These are phyloP conservation scores for Lagerstroemia speciosa DNA, from an alignment of 345 rosid species.

Conservation along the genomic window DNA sequence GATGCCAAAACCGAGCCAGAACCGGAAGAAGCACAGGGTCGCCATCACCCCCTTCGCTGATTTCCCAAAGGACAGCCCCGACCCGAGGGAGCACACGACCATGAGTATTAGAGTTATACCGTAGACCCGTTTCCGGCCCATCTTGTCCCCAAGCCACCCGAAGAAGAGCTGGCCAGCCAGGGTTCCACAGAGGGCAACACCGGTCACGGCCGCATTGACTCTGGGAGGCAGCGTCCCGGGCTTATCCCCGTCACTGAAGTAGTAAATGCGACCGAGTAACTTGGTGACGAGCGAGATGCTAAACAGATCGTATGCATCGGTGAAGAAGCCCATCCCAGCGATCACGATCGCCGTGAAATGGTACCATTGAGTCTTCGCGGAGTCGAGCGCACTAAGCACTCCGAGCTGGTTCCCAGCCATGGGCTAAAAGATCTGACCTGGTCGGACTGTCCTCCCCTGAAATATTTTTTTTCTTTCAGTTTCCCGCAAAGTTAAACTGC, in stretches of 20 bases:
- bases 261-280: constrained; percentile 68
- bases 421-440: background rate
- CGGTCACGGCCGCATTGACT: constrained; percentile 53
- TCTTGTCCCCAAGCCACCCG: constrained; percentile 29
- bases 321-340: constrained; percentile 90
- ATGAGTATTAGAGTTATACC: constrained; percentile 63
- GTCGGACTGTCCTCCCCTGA: background rate
- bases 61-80: constrained; percentile 52
- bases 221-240: constrained; percentile 57
- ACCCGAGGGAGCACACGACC: constrained; percentile 50
- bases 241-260: constrained; percentile 22
- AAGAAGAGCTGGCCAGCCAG: constrained; percentile 60
- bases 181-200: constrained; percentile 76
- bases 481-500: background rate
- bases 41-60: constrained; percentile 39
- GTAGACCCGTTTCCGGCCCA: constrained; percentile 67
- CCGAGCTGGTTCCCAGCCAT: constrained; percentile 41
- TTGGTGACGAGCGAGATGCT: constrained; percentile 73
- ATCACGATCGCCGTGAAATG: constrained; percentile 44
- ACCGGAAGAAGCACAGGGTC: constrained; percentile 74
- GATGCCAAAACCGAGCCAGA: constrained; percentile 87
- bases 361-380: constrained; percentile 27
- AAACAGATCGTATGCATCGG: constrained; percentile 76
- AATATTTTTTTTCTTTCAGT: background rate
- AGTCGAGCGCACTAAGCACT: constrained; percentile 58